Percentiles rank a stretch among this genome's conserved stretches.
These are phyloP conservation scores for Suillus sp. DNA, from an alignment of 768 basidiomycete genomes.

Conservation along the genomic window DNA sequence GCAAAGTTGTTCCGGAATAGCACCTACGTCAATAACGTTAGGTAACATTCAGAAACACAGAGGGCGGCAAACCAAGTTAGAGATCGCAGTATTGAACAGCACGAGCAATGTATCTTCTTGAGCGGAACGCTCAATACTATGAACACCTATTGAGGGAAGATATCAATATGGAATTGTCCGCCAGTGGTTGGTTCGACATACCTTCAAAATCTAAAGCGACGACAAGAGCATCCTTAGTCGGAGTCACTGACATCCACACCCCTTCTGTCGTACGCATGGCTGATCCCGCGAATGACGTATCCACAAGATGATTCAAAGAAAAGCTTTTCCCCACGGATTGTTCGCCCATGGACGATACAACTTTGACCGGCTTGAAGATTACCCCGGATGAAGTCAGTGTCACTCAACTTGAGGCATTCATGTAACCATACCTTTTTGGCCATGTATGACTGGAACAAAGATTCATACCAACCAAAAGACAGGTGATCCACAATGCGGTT, in stretches of 20 bases:
- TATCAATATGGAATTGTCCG: slow-evolving; percentile 10
- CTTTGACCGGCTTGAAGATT: slow-evolving; percentile 52
- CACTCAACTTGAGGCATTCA: neutral
- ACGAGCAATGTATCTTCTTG: slow-evolving; percentile 68
- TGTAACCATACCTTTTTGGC: slow-evolving; percentile 46
- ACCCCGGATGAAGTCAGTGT: neutral
- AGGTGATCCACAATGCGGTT: slow-evolving; percentile 56
- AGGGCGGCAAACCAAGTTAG: slow-evolving; percentile 50
- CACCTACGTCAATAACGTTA: slow-evolving; percentile 40
- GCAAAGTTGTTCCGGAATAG: slow-evolving; percentile 70
- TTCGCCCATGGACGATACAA: slow-evolving; percentile 71
- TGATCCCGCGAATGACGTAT: slow-evolving; percentile 66
- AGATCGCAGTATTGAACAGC: slow-evolving; percentile 65
- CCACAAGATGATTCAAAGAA: slow-evolving; percentile 58
- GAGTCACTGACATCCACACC: slow-evolving; percentile 69
- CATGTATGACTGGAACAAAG: slow-evolving; percentile 63
- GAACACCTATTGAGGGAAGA: slow-evolving; percentile 42
- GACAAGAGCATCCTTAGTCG: slow-evolving; percentile 52
- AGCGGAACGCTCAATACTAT: slow-evolving; percentile 63
- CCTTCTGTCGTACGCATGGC: slow-evolving; percentile 72
- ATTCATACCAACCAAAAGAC: slow-evolving; percentile 67
- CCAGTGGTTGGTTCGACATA: slow-evolving; percentile 12
- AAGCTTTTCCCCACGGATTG: slow-evolving; percentile 68
- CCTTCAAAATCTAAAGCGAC: slow-evolving; percentile 71
- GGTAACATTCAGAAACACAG: neutral